A percentile compares a stretch with the other conserved stretches of the same genome.
Conservation (phyloP, 306 rosid species). For the Arachis stenosperma region DNA sequence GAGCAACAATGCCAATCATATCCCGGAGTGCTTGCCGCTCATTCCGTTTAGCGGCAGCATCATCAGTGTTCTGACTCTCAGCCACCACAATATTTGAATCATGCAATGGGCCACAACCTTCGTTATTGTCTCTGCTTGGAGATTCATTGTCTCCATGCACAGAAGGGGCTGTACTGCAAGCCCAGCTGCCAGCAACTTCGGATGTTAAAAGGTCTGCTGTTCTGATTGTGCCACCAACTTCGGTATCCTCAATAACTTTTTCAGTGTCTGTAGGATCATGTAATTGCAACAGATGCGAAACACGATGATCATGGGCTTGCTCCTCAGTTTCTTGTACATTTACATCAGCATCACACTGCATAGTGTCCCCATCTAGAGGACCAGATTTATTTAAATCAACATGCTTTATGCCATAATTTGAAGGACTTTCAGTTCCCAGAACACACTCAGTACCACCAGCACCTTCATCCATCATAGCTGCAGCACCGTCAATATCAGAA, state of each 20-base stretch:
- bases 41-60: conserved; percentile 47
- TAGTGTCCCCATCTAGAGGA: conserved; percentile 63
- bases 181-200: conserved; percentile 95
- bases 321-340: conserved; percentile 63
- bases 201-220: conserved; percentile 86
- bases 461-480: conserved; percentile 60
- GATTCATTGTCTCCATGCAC: conserved; percentile 73
- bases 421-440: conserved; percentile 80
- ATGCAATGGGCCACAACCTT: conserved; percentile 52
- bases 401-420: conserved; percentile 51
- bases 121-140: conserved; percentile 55
- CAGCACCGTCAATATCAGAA: conserved; percentile 69
- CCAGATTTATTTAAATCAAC: conserved; percentile 57
- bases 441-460: conserved; percentile 65
- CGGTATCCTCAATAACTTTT: conserved; percentile 64
- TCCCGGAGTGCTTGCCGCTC: conserved; percentile 74
- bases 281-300: conserved; percentile 51
- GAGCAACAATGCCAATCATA: conserved; percentile 94
- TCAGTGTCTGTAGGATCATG: conserved; percentile 52
- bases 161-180: conserved; percentile 85
- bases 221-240: conserved; percentile 61
- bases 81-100: conserved; percentile 59
- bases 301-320: conserved; percentile 52
- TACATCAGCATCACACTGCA: conserved; percentile 76
- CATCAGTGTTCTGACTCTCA: conserved; percentile 62